phyloP scores from a whole-genome alignment of 1,139 yeast genomes.

The Debaryomyces udenii region DNA sequence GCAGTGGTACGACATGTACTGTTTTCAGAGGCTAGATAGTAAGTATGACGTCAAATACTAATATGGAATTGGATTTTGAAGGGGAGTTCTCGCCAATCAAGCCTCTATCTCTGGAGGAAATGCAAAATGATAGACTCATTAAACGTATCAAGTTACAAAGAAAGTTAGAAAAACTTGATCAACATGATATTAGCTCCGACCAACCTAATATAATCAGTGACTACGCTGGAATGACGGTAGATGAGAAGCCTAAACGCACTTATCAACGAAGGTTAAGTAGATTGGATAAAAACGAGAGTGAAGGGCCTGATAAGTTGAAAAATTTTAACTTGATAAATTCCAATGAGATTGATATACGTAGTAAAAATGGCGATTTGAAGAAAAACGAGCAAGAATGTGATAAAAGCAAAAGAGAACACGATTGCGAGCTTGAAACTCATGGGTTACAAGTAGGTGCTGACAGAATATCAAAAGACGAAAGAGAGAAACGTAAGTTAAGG shows the following conservation, averaged over 20 bases:
- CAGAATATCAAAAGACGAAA: neutral
- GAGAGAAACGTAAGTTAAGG: neutral
- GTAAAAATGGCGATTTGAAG: neutral
- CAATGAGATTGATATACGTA: neutral
- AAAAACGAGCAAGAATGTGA: neutral
- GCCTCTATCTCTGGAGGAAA: constrained; percentile 24
- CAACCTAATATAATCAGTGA: constrained; percentile 9
- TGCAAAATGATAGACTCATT: constrained; percentile 22
- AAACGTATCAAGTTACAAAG: constrained; percentile 19
- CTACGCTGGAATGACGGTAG: neutral
- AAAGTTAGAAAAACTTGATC: constrained; percentile 12
- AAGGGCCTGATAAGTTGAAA: neutral
- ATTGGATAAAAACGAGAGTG: constrained; percentile 1
- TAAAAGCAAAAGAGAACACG: neutral
- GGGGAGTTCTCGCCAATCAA: constrained; percentile 35
- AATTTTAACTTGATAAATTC: neutral
- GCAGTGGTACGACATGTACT: neutral
- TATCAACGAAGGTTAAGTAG: constrained; percentile 7
- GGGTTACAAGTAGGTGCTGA: neutral
- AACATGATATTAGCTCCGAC: constrained; percentile 4
- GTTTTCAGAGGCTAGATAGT: too few relatives aligned
- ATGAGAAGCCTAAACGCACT: neutral
- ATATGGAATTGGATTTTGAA: constrained; percentile 26
- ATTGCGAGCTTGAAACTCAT: too few relatives aligned
- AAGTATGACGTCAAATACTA: constrained; percentile 7